Conservation (phyloP, 495 filamentous ascomycete species). For the Hamigera avellanea region DNA sequence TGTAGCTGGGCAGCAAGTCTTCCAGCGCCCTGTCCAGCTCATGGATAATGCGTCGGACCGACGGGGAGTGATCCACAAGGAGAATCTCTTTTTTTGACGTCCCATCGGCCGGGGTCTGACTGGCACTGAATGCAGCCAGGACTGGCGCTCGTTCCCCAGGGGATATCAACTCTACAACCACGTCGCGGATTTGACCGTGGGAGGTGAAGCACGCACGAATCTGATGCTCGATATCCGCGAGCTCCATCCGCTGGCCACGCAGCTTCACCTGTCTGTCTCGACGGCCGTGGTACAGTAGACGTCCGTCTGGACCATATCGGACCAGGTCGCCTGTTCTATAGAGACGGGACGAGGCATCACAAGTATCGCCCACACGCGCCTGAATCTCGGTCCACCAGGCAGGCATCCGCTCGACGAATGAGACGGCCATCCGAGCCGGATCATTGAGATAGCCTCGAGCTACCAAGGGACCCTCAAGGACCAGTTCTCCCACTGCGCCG, state of each 20-base stretch:
- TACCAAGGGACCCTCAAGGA: constrained; percentile 41
- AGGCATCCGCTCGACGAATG: constrained; percentile 35
- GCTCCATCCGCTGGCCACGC: constrained; percentile 40
- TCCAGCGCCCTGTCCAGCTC: too few relatives aligned
- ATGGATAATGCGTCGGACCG: too few relatives aligned
- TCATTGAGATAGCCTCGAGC: constrained; percentile 35
- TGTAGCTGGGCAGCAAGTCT: constrained; percentile 4
- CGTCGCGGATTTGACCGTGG: not conserved
- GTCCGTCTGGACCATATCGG: constrained; percentile 31
- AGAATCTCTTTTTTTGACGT: not conserved
- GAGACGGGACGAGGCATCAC: constrained; percentile 13
- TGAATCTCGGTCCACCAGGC: constrained; percentile 14
- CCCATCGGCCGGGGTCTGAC: not conserved
- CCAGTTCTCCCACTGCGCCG: constrained; percentile 38
- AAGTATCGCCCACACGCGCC: not conserved
- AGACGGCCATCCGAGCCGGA: constrained; percentile 22
- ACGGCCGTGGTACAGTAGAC: constrained; percentile 34
- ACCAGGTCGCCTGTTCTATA: constrained; percentile 48
- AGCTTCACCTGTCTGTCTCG: constrained; percentile 43
- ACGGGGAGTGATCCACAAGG: too few relatives aligned
- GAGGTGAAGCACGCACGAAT: constrained; percentile 7
- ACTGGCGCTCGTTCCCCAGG: not conserved
- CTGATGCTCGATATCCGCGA: constrained; percentile 40
- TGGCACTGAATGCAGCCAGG: not conserved
- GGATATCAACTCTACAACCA: not conserved